These are phyloP conservation scores for slime mould (Dictyostelium discoideum) DNA, from an alignment of 78 protist species.

Conservation along the genomic window DNA sequence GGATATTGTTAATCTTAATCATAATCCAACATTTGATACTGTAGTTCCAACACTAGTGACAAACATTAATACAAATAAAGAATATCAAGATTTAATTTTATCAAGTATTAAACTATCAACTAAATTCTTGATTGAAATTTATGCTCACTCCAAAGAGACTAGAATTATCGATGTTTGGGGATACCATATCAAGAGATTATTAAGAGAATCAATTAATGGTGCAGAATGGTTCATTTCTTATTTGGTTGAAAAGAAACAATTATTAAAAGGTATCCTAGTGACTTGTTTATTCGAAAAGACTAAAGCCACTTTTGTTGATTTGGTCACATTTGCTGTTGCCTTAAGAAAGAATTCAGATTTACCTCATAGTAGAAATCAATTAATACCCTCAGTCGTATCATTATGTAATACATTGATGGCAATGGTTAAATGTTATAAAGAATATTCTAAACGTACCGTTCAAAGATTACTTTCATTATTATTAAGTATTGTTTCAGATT, in stretches of 20 bases:
- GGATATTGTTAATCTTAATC: slow-evolving; percentile 63
- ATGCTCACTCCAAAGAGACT: slow-evolving; percentile 67
- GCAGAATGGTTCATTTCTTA: slow-evolving; percentile 56
- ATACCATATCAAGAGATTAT: slow-evolving; percentile 51
- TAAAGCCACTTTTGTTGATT: slow-evolving; percentile 29
- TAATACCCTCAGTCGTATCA: neutral
- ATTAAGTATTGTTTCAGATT: slow-evolving; percentile 9
- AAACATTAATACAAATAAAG: neutral
- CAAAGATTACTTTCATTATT: slow-evolving; percentile 41
- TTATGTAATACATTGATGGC: slow-evolving; percentile 20
- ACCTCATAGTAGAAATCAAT: neutral
- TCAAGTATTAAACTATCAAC: slow-evolving; percentile 48
- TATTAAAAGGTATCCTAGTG: neutral
- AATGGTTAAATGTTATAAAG: slow-evolving; percentile 26
- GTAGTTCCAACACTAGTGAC: neutral
- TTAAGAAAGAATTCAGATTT: slow-evolving; percentile 8
- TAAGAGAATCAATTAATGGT: slow-evolving; percentile 41
- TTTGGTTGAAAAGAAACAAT: neutral
- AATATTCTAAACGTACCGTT: slow-evolving; percentile 26
- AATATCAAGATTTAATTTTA: slow-evolving; percentile 29
- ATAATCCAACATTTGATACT: slow-evolving; percentile 67
- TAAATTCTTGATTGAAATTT: slow-evolving; percentile 52
- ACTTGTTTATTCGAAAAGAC: slow-evolving; percentile 67
- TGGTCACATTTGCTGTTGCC: slow-evolving; percentile 30
- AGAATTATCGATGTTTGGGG: slow-evolving; percentile 66